Conservation (phyloP, 148 eudicot species). For the Spergularia marina region DNA sequence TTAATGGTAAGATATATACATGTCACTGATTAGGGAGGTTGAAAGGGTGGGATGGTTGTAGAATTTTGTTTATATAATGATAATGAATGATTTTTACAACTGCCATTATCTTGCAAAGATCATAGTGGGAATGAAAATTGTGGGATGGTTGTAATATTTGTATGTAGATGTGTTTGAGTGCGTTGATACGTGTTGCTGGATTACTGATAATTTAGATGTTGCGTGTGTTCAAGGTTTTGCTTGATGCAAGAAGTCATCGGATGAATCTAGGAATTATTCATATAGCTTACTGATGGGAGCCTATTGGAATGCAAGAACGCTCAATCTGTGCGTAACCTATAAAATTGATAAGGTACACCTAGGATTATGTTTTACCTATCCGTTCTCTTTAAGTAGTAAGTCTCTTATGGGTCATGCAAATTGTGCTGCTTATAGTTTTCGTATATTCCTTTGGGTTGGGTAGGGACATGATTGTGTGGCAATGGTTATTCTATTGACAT, state of each 20-base stretch:
- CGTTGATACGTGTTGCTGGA: constrained; percentile 92
- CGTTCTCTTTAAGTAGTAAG: too few species aligned
- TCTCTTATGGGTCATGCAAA: too few species aligned
- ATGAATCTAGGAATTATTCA: constrained; percentile 63
- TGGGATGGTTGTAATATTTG: constrained; percentile 5
- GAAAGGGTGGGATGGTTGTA: background rate
- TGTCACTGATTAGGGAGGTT: background rate
- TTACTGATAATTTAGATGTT: constrained; percentile 80
- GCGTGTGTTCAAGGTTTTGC: constrained; percentile 63
- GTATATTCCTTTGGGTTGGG: too few species aligned
- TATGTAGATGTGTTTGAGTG: constrained; percentile 85
- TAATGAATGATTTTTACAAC: too few species aligned
- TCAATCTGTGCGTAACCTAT: background rate
- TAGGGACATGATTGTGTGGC: too few species aligned
- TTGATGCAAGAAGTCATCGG: constrained; percentile 59
- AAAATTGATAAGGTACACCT: too few species aligned
- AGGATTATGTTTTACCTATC: too few species aligned
- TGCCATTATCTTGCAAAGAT: too few species aligned
- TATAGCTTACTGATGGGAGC: constrained; percentile 99
- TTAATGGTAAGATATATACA: background rate
- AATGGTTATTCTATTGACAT: too few species aligned
- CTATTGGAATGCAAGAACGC: constrained; percentile 71
- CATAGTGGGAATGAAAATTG: background rate
- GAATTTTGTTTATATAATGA: background rate
- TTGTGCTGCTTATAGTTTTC: too few species aligned